Evolutionary conservation across 768 basidiomycete species (phyloP).

Genomic region (Pulveroboletus ravenelii): DNA sequence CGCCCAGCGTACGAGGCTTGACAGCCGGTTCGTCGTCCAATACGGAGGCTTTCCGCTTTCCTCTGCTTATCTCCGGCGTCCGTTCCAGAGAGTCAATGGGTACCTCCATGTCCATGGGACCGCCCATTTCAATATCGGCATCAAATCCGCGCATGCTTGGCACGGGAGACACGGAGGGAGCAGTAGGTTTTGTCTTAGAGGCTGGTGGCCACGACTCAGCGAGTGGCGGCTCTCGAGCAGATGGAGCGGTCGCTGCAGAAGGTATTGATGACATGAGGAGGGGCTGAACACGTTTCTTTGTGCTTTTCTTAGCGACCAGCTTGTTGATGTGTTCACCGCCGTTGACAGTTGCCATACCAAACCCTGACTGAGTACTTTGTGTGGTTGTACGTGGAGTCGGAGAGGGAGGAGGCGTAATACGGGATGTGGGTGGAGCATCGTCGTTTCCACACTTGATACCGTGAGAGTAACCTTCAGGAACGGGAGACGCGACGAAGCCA

Average conservation of each 20-base stretch:
- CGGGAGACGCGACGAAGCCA: slow-evolving; percentile 61
- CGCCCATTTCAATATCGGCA: slow-evolving; percentile 39
- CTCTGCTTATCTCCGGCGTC: slow-evolving; percentile 36
- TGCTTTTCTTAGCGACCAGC: slow-evolving; percentile 69
- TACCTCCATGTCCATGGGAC: slow-evolving; percentile 48
- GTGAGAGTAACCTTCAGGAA: slow-evolving; percentile 72
- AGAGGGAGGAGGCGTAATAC: slow-evolving; percentile 48
- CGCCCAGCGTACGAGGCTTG: slow-evolving; percentile 61
- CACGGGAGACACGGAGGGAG: slow-evolving; percentile 40
- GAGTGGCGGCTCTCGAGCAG: slow-evolving; percentile 10
- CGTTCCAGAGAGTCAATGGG: slow-evolving; percentile 52
- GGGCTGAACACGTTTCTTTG: slow-evolving; percentile 63
- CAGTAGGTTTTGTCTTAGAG: slow-evolving; percentile 24
- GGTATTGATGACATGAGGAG: slow-evolving; percentile 36
- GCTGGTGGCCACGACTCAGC: slow-evolving; percentile 15
- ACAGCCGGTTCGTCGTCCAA: slow-evolving; percentile 37
- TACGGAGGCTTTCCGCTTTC: slow-evolving; percentile 50
- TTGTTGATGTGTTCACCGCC: slow-evolving; percentile 63
- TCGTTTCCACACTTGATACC: slow-evolving; percentile 21
- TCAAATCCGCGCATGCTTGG: slow-evolving; percentile 49
- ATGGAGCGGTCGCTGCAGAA: slow-evolving; percentile 27
- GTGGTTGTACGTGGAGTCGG: slow-evolving; percentile 33
- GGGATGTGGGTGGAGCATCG: slow-evolving; percentile 21
- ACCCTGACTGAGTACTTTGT: slow-evolving; percentile 36
- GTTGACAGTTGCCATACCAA: slow-evolving; percentile 34